These are phyloP conservation scores for Pseudotsuga menziesii DNA, from an alignment of 75 land plant genomes.

Conservation along the genomic window DNA sequence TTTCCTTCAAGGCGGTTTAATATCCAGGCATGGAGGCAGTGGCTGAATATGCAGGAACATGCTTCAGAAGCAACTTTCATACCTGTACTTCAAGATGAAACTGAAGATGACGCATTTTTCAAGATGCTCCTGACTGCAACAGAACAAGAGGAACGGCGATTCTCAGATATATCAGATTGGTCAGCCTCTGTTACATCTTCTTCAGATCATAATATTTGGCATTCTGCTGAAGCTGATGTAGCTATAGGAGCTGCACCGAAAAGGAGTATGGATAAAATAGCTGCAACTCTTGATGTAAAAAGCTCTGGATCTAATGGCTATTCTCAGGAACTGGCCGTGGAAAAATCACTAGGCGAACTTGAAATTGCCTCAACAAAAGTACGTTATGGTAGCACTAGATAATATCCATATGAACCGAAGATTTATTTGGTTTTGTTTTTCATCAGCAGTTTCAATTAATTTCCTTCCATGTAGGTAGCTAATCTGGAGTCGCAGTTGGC, in stretches of 20 bases:
- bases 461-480: constrained; percentile 20
- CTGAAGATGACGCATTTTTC: not conserved
- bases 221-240: constrained; percentile 11
- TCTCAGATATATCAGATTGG: constrained; percentile 67
- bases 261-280: constrained; percentile 19
- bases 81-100: not conserved
- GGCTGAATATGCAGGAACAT: constrained; percentile 27
- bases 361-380: constrained; percentile 35
- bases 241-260: constrained; percentile 22
- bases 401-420: not conserved
- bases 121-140: constrained; percentile 12
- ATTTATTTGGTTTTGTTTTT: not conserved
- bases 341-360: constrained; percentile 25
- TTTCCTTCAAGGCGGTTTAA: not conserved
- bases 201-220: constrained; percentile 35
- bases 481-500: constrained; percentile 27
- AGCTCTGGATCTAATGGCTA: constrained; percentile 4
- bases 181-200: constrained; percentile 30
- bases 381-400: not conserved
- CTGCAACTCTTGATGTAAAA: constrained; percentile 21
- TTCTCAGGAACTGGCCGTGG: constrained; percentile 21
- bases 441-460: not conserved
- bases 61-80: constrained; percentile 12
- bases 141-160: constrained; percentile 57
- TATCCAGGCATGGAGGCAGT: constrained; percentile 20